Percentiles rank a stretch among this genome's conserved stretches.
Conservation (phyloP, 495 filamentous ascomycete genomes). For the Penicillium mononematosum region DNA sequence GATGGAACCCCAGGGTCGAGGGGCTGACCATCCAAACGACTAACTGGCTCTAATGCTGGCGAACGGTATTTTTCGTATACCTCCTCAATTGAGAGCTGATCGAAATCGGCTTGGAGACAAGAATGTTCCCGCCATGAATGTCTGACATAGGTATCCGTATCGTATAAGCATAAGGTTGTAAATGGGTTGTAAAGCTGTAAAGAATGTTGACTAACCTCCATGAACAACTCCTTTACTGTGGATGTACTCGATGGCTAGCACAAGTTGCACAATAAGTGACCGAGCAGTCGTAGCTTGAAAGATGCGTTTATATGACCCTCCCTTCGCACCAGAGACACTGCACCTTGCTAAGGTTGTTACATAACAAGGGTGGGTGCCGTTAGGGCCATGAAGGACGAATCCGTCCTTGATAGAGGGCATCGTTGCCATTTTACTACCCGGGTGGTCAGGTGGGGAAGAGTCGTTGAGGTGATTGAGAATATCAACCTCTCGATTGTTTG, state of each 20-base stretch:
- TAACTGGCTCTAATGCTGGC: constrained; percentile 23
- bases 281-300: constrained; percentile 35
- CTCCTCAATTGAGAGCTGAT: constrained; percentile 29
- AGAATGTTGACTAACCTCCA: constrained; percentile 9
- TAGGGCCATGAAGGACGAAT: constrained; percentile 39
- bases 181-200: neutral
- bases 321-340: constrained; percentile 27
- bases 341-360: constrained; percentile 28
- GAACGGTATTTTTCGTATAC: constrained; percentile 33
- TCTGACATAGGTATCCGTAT: constrained; percentile 8
- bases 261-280: constrained; percentile 40
- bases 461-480: constrained; percentile 9
- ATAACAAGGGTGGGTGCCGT: constrained; percentile 42
- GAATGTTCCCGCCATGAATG: constrained; percentile 22
- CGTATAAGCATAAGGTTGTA: neutral
- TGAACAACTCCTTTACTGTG: constrained; percentile 30
- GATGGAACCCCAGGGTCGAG: constrained; percentile 19
- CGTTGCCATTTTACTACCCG: constrained; percentile 8
- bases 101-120: constrained; percentile 24
- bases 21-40: constrained; percentile 22
- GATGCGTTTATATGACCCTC: constrained; percentile 21
- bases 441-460: constrained; percentile 11
- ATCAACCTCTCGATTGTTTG: constrained; percentile 18
- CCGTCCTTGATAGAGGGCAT: constrained; percentile 31
- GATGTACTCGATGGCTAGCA: constrained; percentile 28